Evolutionary conservation across 495 filamentous ascomycete species (phyloP), one percentile per base, ranked within the genome.

Genomic region (Penicillium waksmanii): DNA sequence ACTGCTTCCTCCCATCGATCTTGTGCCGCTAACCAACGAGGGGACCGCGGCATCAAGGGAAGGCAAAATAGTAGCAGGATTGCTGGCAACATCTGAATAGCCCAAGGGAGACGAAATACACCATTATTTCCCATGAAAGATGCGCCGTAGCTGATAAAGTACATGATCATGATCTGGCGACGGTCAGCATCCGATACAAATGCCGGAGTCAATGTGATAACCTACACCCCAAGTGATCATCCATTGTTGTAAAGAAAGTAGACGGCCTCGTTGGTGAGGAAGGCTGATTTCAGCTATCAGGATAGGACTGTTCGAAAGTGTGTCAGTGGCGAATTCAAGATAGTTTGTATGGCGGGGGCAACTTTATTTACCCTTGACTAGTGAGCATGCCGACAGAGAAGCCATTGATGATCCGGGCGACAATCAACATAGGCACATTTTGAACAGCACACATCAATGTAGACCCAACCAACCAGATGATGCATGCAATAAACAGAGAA

Each of bases 11-110:
- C 77, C 57, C 84, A 80, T 17, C 76, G 68, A 38, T 84, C 81
- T 62, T 84, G 82, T 21, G 85, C 67, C 34, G 88, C 81, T 11
- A 89, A 73, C 86, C 86, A 90, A 47, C 85, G 73, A 2, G 87
- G 87, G 0, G 84, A 87, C 62, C 88, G 85, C 8, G 86, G 87
- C 35, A 87, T 73, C 55, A 77, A 71, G 25, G 81, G 71, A 52
- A 89, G 72, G 57, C 80, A 77, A 12, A 60, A 56, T 3, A 84
- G 61, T 18, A 86, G 77, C 36, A 82, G 65, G 4, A 86, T 56
- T 36, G 81, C 82, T 60, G 87, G 87, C 34, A 84, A 56, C 57
- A 61, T 61, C 33, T 66, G 64, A 1, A 66, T 21, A 19, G 51
- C 64, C 64, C 64, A 66, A 3, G 61, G 57, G 21, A 66, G 57